These are phyloP conservation scores for Houttuynia cordata DNA, from an alignment of 164 flowering plant genomes.

Conservation along the genomic window DNA sequence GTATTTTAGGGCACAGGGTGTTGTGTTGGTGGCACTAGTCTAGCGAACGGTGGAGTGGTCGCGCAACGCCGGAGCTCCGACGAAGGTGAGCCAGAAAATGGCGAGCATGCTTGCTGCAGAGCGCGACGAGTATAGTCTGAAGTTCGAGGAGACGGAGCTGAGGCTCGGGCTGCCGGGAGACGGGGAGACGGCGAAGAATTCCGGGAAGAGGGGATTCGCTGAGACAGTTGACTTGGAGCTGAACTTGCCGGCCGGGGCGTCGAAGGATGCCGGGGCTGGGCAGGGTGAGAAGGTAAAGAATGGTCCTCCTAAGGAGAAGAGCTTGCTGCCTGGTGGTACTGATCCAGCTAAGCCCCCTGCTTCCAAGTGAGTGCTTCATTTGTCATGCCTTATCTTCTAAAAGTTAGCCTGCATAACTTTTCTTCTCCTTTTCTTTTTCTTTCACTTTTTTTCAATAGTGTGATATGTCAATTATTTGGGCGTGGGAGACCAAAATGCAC, in stretches of 20 bases:
- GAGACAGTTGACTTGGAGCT: conserved; percentile 78
- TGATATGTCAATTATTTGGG: too few species aligned
- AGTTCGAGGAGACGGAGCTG: conserved; percentile 10
- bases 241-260: conserved; percentile 24
- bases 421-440: neutral
- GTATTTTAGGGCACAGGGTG: neutral
- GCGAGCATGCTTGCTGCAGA: conserved; percentile 9
- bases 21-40: neutral
- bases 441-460: neutral
- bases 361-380: conserved; percentile 3
- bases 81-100: conserved; percentile 23
- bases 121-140: conserved; percentile 5
- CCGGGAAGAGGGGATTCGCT: conserved; percentile 45
- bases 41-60: neutral
- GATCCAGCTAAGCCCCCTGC: conserved; percentile 15
- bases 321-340: neutral
- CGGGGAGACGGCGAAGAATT: conserved; percentile 14
- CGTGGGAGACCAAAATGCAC: too few species aligned
- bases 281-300: conserved; percentile 5
- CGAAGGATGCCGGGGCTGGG: conserved; percentile 4
- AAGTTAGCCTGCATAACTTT: neutral
- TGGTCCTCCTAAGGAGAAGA: conserved; percentile 6
- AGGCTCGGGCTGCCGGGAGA: conserved; percentile 8
- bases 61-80: neutral
- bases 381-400: neutral